A percentile compares a stretch with the other conserved stretches of the same genome.
Evolutionary conservation across 2,329 filamentous ascomycete species (phyloP).

Genomic region (Fusarium lateritium): DNA sequence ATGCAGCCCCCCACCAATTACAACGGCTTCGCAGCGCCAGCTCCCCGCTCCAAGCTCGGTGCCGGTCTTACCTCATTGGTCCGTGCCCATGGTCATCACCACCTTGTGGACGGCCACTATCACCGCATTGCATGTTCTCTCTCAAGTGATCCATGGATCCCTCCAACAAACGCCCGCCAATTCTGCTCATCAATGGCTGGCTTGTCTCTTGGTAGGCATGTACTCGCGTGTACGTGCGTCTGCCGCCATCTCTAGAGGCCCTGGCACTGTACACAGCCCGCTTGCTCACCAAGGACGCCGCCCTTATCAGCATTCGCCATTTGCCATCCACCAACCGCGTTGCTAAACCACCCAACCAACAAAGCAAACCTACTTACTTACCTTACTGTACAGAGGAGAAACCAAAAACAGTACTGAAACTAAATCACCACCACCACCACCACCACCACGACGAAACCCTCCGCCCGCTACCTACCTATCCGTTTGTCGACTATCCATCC

Average conservation of each 20-base stretch:
- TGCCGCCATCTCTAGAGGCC: background rate
- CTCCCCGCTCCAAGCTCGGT: slow-evolving; percentile 40
- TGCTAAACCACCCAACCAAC: slow-evolving; percentile 34
- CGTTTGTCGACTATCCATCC: slow-evolving; percentile 22
- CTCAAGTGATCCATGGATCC: slow-evolving; percentile 32
- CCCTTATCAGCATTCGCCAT: slow-evolving; percentile 48
- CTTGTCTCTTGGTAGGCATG: slow-evolving; percentile 8
- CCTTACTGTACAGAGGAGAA: background rate
- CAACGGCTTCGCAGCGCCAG: slow-evolving; percentile 15
- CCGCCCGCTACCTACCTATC: slow-evolving; percentile 5
- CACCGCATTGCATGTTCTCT: slow-evolving; percentile 39
- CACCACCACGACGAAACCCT: slow-evolving; percentile 6
- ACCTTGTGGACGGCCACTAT: slow-evolving; percentile 45
- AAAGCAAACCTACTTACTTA: slow-evolving; percentile 1
- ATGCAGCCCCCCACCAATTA: slow-evolving; percentile 38
- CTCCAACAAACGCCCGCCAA: slow-evolving; percentile 28
- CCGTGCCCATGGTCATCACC: slow-evolving; percentile 28
- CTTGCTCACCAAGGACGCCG: background rate
- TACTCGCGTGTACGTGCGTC: slow-evolving; percentile 7
- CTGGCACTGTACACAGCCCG: slow-evolving; percentile 29
- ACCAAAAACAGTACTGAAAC: slow-evolving; percentile 36
- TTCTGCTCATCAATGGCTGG: slow-evolving; percentile 23
- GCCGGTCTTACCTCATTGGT: slow-evolving; percentile 30
- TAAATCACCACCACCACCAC: slow-evolving; percentile 39
- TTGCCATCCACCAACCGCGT: slow-evolving; percentile 41